A percentile compares a stretch with the other conserved stretches of the same genome.
Evolutionary conservation across 2,329 filamentous ascomycete genomes (phyloP).

Genomic region (Alternaria burnsii): DNA sequence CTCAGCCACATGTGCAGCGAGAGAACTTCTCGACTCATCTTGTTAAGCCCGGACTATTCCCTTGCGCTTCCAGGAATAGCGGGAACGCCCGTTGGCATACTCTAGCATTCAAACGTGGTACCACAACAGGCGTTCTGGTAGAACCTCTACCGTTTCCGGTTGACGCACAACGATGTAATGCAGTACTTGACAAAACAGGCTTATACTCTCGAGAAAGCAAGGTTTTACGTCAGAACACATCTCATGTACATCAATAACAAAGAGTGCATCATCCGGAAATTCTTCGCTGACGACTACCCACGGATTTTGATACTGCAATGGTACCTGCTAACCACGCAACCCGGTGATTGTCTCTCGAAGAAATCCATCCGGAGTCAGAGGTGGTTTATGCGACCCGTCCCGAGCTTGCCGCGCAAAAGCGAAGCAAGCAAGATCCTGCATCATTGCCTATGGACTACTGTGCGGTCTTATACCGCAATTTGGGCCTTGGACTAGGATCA

Average conservation of each 20-base stretch:
- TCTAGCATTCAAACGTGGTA: background rate
- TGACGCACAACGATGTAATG: background rate
- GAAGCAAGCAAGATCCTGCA: slow-evolving; percentile 1
- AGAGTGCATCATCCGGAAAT: background rate
- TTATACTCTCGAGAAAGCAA: background rate
- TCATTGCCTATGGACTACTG: background rate
- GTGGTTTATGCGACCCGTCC: background rate
- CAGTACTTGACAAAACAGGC: background rate
- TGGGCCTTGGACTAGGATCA: background rate
- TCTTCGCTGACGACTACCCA: background rate
- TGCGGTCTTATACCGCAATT: background rate
- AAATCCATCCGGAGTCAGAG: background rate
- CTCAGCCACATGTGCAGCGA: slow-evolving; percentile 19
- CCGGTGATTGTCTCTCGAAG: background rate
- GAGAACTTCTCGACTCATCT: slow-evolving; percentile 11
- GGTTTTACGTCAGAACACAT: background rate
- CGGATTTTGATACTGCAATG: background rate
- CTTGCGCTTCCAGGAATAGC: slow-evolving; percentile 21
- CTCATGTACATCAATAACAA: background rate
- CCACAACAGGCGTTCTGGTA: background rate
- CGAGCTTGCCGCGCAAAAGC: background rate
- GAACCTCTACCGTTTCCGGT: background rate
- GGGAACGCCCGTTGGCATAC: slow-evolving; percentile 25
- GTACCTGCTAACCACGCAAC: background rate
- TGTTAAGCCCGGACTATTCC: slow-evolving; percentile 17